Evolutionary conservation across 1,284 basidiomycete species (phyloP).

Genomic region (Ustilago vetiveriae): DNA sequence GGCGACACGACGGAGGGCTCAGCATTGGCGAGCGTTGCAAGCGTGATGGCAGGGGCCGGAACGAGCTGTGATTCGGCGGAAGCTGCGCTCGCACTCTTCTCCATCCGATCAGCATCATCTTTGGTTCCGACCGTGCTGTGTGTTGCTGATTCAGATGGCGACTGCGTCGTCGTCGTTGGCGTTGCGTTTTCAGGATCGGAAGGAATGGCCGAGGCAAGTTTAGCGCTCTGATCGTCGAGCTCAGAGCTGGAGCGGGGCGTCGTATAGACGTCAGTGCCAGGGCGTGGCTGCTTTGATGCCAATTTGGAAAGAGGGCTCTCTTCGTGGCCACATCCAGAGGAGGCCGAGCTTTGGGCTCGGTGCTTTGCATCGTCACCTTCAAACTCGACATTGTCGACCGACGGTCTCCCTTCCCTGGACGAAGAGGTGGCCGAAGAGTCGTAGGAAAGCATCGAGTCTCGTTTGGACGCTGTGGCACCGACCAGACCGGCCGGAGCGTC

Average conservation of each 20-base stretch:
- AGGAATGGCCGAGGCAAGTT: too few species aligned
- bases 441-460: slow-evolving; percentile 38
- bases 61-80: not conserved
- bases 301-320: slow-evolving; percentile 1
- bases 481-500: not conserved
- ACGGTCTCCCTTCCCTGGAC: slow-evolving; percentile 23
- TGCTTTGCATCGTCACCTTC: slow-evolving; percentile 26
- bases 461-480: slow-evolving; percentile 8
- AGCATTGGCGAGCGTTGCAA: not conserved
- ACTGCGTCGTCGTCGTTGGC: not conserved
- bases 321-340: slow-evolving; percentile 29
- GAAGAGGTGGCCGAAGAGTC: slow-evolving; percentile 36
- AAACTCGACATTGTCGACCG: slow-evolving; percentile 36
- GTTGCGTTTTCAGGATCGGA: too few species aligned
- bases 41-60: slow-evolving; percentile 18
- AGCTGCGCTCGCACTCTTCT: not conserved
- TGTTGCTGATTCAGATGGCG: too few species aligned
- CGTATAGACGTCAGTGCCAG: slow-evolving; percentile 14
- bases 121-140: not conserved
- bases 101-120: not conserved
- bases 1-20: slow-evolving; percentile 24
- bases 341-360: slow-evolving; percentile 33
- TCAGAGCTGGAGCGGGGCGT: slow-evolving; percentile 34
- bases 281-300: not conserved
- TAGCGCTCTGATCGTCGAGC: slow-evolving; percentile 3